phyloP scores from a whole-genome alignment of 768 basidiomycete species.

The Suillus subaureus region DNA sequence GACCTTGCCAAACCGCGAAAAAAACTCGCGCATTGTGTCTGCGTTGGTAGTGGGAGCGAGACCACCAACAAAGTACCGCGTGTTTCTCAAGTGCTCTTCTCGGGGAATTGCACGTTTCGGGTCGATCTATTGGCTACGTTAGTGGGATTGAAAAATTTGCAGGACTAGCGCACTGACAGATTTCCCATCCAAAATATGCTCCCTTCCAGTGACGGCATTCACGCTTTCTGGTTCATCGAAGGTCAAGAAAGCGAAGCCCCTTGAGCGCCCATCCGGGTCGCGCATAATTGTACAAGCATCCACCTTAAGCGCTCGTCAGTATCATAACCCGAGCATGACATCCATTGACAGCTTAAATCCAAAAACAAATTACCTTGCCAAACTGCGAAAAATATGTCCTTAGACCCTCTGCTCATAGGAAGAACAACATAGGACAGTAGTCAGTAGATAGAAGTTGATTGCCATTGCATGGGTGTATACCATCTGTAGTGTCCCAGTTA shows the following conservation, averaged over 20 bases:
- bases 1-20: conserved; percentile 73
- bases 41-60: conserved; percentile 67
- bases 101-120: conserved; percentile 87
- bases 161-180: conserved; percentile 46
- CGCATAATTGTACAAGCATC: conserved; percentile 88
- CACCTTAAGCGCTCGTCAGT: conserved; percentile 46
- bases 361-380: conserved; percentile 55
- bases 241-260: conserved; percentile 86
- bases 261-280: conserved; percentile 70
- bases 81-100: conserved; percentile 74
- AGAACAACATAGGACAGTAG: conserved; percentile 20
- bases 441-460: conserved; percentile 29
- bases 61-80: conserved; percentile 83
- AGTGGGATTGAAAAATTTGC: conserved; percentile 6
- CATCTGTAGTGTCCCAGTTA: conserved; percentile 92
- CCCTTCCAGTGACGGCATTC: conserved; percentile 61
- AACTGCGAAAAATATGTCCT: conserved; percentile 79
- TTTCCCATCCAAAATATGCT: conserved; percentile 80
- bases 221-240: conserved; percentile 71
- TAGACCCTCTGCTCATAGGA: conserved; percentile 52
- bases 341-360: neutral
- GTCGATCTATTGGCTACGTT: conserved; percentile 59
- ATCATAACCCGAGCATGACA: conserved; percentile 2
- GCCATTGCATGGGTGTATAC: conserved; percentile 47
- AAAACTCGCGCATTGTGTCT: conserved; percentile 72